Evolutionary conservation across 805 yeast species (phyloP).

Genomic region (Wickerhamiella dianesei): DNA sequence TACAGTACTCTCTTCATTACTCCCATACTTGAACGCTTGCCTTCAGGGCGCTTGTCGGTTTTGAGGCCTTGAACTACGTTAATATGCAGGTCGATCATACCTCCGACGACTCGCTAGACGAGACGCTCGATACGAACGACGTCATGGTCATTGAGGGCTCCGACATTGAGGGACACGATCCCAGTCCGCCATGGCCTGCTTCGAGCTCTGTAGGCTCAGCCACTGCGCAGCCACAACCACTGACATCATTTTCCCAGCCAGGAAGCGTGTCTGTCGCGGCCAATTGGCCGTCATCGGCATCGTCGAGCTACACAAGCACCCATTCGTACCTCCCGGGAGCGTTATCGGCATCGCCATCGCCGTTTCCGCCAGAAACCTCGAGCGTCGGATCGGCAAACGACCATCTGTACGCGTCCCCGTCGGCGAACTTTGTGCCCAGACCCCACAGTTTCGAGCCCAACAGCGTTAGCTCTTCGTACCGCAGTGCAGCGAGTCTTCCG

Average conservation of each 20-base stretch:
- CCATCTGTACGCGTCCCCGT: background rate
- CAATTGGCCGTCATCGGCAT: background rate
- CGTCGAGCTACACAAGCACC: background rate
- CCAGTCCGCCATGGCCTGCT: slow-evolving; percentile 1
- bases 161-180: slow-evolving; percentile 11
- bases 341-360: background rate
- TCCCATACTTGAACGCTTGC: no score
- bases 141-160: slow-evolving; percentile 21
- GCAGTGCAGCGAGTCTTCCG: background rate
- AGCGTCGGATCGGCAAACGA: background rate
- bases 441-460: slow-evolving; percentile 1
- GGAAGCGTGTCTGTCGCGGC: background rate
- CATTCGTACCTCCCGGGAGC: background rate
- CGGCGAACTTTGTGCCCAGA: background rate
- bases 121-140: slow-evolving; percentile 11
- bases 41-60: no score
- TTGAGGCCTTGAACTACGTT: no score
- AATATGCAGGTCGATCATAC: slow-evolving; percentile 7
- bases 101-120: slow-evolving; percentile 15
- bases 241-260: slow-evolving; percentile 9
- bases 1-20: no score
- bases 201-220: slow-evolving; percentile 9
- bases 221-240: slow-evolving; percentile 13
- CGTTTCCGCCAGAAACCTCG: background rate
- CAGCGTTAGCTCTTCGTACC: background rate